These are phyloP conservation scores for Bruguiera hainesii DNA, from an alignment of 441 rosid species.

Conservation along the genomic window DNA sequence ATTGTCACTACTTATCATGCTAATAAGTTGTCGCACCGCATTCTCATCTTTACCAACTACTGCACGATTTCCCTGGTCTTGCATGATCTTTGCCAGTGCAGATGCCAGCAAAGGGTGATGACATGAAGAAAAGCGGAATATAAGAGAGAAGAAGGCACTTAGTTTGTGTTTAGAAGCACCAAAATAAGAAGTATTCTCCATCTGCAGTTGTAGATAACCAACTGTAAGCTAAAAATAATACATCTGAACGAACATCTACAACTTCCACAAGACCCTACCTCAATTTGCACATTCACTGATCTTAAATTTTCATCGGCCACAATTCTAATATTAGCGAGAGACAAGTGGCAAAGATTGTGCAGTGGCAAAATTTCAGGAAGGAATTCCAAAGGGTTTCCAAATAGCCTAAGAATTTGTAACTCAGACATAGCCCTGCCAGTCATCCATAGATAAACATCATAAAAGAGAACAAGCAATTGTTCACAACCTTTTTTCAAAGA, in stretches of 20 bases:
- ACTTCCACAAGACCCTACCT: constrained; percentile 45
- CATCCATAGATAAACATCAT: constrained; percentile 45
- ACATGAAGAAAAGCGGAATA: constrained; percentile 97
- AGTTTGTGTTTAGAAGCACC: constrained; percentile 92
- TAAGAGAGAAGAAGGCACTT: constrained; percentile 96
- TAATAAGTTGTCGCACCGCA: constrained; percentile 96
- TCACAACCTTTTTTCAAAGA: constrained; percentile 14
- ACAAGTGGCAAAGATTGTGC: constrained; percentile 81
- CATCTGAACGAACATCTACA: constrained; percentile 11
- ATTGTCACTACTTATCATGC: constrained; percentile 96
- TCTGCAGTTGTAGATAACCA: constrained; percentile 36
- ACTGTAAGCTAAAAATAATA: neutral
- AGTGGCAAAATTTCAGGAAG: constrained; percentile 96
- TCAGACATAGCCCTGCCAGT: constrained; percentile 86
- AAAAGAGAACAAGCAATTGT: constrained; percentile 20
- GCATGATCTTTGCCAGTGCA: constrained; percentile 92
- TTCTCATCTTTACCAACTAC: constrained; percentile 97
- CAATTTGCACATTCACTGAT: constrained; percentile 86
- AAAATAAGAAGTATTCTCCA: constrained; percentile 90
- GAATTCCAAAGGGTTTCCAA: constrained; percentile 96
- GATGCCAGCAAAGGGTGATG: constrained; percentile 98
- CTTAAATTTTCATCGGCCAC: constrained; percentile 89
- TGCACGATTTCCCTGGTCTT: constrained; percentile 85
- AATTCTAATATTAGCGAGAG: constrained; percentile 88
- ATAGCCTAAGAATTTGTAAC: constrained; percentile 76